Base-by-base conservation (phyloP, 192 early-diverging fungal species). In the Neocallimastix lanati region DNA sequence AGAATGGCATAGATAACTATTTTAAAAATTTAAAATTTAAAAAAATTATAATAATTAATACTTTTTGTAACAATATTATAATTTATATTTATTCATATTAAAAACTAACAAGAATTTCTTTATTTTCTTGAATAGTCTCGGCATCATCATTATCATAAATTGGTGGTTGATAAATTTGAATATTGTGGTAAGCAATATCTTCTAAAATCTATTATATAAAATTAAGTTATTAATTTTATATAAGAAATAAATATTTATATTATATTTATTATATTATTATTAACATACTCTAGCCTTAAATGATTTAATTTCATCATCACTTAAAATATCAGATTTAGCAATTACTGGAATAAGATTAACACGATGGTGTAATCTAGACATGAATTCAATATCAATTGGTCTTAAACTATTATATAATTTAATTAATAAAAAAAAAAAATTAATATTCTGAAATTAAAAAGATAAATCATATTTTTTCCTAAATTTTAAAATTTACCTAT, bases 371-470 rank as follows among this genome's bases (percentile, higher is more conserved):
- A 99, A 87, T 82, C 92, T 88, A 86, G 92, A 93, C 96, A 99
- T 97, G 77, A 98, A 95, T 82, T 93, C 93, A 83, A 99, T 94
- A 82, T 99, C 97, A 30, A 99, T 85, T 78, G 90, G 94, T 87
- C 87, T 94, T 83, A 94, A 91, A 78, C 84, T 93, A 84, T 78
- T 11, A 33, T 33, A 33, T 33, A 6, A 16, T 67, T 50, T n/a
- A n/a, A n/a, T n/a, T n/a, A n/a, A n/a, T n/a, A n/a, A n/a, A n/a
- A n/a, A n/a, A n/a, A n/a, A n/a, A n/a, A n/a, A n/a, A n/a, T n/a
- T n/a, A n/a, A n/a, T n/a, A n/a, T n/a, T n/a, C n/a, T n/a, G n/a
- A n/a, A n/a, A n/a, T n/a, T n/a, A n/a, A n/a, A n/a, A 33, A 33
- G 11, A 33, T 6, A 33, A 33, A 33, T 33, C 11, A 3, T 33